Evolutionary conservation across 2,329 filamentous ascomycete species (phyloP).

Genomic region (Aspergillus fijiensis): DNA sequence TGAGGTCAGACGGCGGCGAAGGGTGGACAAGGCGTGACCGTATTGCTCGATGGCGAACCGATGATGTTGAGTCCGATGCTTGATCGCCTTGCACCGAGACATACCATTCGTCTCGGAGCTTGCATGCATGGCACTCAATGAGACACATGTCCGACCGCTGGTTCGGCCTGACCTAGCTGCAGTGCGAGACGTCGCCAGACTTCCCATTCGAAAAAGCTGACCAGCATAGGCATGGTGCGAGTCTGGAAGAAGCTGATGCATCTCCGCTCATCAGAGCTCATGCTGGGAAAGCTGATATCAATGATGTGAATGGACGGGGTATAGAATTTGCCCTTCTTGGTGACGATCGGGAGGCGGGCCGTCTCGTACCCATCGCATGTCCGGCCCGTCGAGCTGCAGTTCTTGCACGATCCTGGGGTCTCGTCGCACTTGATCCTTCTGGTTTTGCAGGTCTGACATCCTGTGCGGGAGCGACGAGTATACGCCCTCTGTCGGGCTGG

Average conservation of each 20-base stretch:
- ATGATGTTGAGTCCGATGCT: conserved; percentile 1
- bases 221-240: conserved; percentile 17
- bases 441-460: conserved; percentile 9
- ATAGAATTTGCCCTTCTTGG: neutral
- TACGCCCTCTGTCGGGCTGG: neutral
- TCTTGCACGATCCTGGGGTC: conserved; percentile 33
- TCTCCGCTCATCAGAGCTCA: conserved; percentile 20
- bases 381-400: conserved; percentile 37
- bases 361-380: conserved; percentile 40
- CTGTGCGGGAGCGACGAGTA: conserved; percentile 2
- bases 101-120: neutral
- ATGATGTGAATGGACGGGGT: neutral
- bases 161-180: conserved; percentile 6
- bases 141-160: conserved; percentile 12
- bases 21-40: neutral
- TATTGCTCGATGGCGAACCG: conserved; percentile 12
- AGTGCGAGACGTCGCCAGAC: conserved; percentile 10
- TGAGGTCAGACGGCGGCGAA: conserved; percentile 3
- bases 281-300: neutral
- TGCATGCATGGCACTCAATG: conserved; percentile 10
- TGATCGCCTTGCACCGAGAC: neutral
- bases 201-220: conserved; percentile 13
- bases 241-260: conserved; percentile 21
- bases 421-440: conserved; percentile 32
- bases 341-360: conserved; percentile 9